These are phyloP conservation scores for Fistulinella prunicolor DNA, from an alignment of 768 basidiomycete species.

Conservation along the genomic window DNA sequence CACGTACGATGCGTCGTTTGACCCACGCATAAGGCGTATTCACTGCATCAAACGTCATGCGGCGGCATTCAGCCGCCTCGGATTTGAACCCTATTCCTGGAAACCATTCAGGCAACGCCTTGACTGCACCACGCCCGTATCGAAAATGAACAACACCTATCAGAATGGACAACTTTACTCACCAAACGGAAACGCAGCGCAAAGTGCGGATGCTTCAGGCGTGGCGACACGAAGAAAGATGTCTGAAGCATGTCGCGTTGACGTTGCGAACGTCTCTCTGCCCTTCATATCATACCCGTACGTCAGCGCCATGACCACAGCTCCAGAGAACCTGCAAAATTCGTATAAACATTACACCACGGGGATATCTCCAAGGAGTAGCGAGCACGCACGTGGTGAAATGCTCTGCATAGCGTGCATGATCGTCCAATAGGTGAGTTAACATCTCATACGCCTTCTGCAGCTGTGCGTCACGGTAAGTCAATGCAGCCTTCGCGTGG, in stretches of 20 bases:
- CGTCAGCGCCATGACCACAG: constrained; percentile 15
- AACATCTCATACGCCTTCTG: constrained; percentile 11
- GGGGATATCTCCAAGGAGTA: too few relatives aligned
- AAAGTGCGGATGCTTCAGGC: constrained; percentile 2
- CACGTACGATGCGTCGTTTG: constrained; percentile 4
- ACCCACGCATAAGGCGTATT: constrained; percentile 15
- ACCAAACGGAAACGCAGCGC: constrained; percentile 15
- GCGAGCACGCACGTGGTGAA: constrained; percentile 12
- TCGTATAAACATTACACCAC: too few relatives aligned
- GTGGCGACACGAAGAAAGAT: constrained; percentile 1
- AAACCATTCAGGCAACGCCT: constrained; percentile 23
- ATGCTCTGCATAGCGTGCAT: constrained; percentile 4
- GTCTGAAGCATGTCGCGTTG: constrained; percentile 10
- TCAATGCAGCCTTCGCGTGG: constrained; percentile 6
- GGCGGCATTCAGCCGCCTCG: constrained; percentile 10
- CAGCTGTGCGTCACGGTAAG: constrained; percentile 16
- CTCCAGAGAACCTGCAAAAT: background rate
- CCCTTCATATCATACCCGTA: constrained; percentile 14
- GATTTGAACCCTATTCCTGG: constrained; percentile 26
- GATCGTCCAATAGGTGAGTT: constrained; percentile 5
- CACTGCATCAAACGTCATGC: constrained; percentile 1
- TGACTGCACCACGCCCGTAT: constrained; percentile 16
- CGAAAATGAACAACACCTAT: background rate
- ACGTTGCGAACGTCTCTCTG: constrained; percentile 1
- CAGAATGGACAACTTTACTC: background rate